Evolutionary conservation across 1,139 yeast genomes (phyloP).

Genomic region (Trichomonascaceae sp.): DNA sequence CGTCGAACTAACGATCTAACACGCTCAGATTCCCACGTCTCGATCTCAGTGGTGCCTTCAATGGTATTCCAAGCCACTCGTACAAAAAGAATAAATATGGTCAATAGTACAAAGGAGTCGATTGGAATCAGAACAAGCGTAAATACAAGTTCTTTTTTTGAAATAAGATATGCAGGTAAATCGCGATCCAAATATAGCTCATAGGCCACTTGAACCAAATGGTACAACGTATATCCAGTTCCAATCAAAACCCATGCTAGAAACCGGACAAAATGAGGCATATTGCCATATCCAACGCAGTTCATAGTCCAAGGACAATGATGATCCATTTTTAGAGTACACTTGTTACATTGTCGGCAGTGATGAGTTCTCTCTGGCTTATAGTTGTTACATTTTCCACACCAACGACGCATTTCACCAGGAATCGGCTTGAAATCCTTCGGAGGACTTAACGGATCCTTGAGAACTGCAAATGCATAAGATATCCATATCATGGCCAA

Average conservation of each 20-base stretch:
- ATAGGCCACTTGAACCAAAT: constrained; percentile 39
- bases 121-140: constrained; percentile 53
- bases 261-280: constrained; percentile 81
- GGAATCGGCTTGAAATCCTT: constrained; percentile 34
- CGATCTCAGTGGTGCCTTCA: constrained; percentile 86
- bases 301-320: constrained; percentile 86
- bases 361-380: constrained; percentile 82
- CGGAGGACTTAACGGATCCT: constrained; percentile 57
- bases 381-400: constrained; percentile 55
- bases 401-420: constrained; percentile 53
- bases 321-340: constrained; percentile 79
- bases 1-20: constrained; percentile 57
- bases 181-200: constrained; percentile 48
- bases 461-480: constrained; percentile 53
- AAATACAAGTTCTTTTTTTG: constrained; percentile 48
- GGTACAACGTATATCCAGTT: constrained; percentile 44
- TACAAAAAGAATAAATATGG: constrained; percentile 52
- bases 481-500: constrained; percentile 65
- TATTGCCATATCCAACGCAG: constrained; percentile 73
- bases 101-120: constrained; percentile 50
- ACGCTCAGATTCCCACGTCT: constrained; percentile 87
- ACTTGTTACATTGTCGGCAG: constrained; percentile 48
- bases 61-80: constrained; percentile 55
- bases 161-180: constrained; percentile 55
- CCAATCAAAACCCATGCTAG: constrained; percentile 59